Conservation (phyloP, 345 rosid species). For the Lenwebbia sp. region DNA sequence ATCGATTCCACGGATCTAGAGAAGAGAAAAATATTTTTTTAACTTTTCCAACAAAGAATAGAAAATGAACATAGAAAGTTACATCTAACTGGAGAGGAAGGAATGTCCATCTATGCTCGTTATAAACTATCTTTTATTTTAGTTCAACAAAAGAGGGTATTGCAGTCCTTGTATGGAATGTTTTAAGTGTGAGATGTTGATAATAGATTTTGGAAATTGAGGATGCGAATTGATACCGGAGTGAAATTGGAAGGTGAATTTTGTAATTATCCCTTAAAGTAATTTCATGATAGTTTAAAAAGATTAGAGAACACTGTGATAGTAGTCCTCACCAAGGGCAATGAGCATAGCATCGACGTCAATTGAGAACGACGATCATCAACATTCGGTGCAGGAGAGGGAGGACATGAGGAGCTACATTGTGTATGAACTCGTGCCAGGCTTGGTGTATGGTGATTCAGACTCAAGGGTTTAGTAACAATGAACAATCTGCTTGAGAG, state of each 20-base stretch:
- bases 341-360: neutral
- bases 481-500: constrained; percentile 47
- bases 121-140: neutral
- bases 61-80: too few relatives aligned
- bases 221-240: neutral
- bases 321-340: neutral
- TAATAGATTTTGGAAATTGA: neutral
- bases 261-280: neutral
- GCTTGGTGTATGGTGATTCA: constrained; percentile 49
- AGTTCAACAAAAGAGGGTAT: too few relatives aligned
- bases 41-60: neutral
- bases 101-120: too few relatives aligned
- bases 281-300: neutral
- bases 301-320: neutral
- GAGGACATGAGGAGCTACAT: constrained; percentile 67
- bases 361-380: neutral
- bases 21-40: too few relatives aligned
- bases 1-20: too few relatives aligned
- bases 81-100: too few relatives aligned
- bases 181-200: neutral
- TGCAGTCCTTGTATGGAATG: neutral
- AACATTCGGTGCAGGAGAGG: constrained; percentile 23
- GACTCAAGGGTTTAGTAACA: constrained; percentile 36
- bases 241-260: neutral
- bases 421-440: constrained; percentile 58